A percentile compares a stretch with the other conserved stretches of the same genome.
Conservation (phyloP, 1,139 yeast species). For the Pichia sp. region DNA sequence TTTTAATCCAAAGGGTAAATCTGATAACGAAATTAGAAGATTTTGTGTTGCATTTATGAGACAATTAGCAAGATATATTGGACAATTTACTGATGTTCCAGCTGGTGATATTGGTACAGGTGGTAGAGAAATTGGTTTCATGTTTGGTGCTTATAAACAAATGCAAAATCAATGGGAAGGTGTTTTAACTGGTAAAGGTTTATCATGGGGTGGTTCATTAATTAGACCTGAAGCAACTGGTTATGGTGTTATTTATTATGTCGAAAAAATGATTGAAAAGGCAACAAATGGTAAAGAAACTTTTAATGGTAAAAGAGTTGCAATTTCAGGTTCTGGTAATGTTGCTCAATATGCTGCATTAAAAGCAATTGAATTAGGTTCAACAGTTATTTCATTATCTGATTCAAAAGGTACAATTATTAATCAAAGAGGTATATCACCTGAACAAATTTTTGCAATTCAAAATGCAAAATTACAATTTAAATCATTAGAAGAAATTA, state of each 20-base stretch:
- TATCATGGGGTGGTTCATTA: conserved; percentile 97
- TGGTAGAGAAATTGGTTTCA: conserved; percentile 87
- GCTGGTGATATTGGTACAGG: conserved; percentile 96
- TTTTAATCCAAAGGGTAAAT: conserved; percentile 93
- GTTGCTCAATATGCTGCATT: conserved; percentile 99
- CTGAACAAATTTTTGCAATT: conserved; percentile 71
- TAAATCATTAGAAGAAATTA: conserved; percentile 68
- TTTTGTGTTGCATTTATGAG: conserved; percentile 95
- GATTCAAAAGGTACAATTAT: conserved; percentile 91
- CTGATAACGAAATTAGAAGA: conserved; percentile 91
- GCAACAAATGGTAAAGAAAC: conserved; percentile 86
- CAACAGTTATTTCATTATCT: conserved; percentile 85
- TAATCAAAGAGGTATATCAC: conserved; percentile 71
- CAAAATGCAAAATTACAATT: conserved; percentile 78
- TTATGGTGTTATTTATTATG: conserved; percentile 94
- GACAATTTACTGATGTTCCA: conserved; percentile 96
- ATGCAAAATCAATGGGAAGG: conserved; percentile 94
- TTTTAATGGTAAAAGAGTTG: conserved; percentile 88
- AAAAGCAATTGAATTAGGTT: conserved; percentile 95
- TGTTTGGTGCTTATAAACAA: conserved; percentile 95
- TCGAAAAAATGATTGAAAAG: conserved; percentile 94
- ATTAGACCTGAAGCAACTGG: conserved; percentile 99
- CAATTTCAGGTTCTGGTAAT: conserved; percentile 97
- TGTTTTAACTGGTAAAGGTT: conserved; percentile 96
- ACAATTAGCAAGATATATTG: conserved; percentile 93